Evolutionary conservation across 257 asterid genomes (phyloP), one percentile per base, ranked within the genome.

Genomic region (Solanum pimpinellifolium): DNA sequence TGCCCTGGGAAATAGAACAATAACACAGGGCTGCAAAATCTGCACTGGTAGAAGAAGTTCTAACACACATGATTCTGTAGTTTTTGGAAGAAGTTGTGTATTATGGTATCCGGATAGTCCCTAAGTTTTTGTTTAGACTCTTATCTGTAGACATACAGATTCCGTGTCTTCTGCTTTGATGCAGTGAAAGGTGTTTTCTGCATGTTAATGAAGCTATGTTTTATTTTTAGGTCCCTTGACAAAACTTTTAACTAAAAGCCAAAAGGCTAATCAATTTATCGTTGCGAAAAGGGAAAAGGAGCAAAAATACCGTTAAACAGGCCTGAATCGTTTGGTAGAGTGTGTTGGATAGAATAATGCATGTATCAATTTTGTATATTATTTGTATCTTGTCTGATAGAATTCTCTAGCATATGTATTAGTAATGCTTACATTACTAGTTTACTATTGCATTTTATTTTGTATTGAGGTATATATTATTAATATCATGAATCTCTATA

Each of bases 1-100:
- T 91, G 85, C 87, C 95, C 94, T 49, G 86, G 84, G 20, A 90
- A 88, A 80, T 42, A 23, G 90, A 83, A 88, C 88, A 82, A 46
- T 16, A 78, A 5, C 7, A 20, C 25, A 78, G 41, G 66, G 52
- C 39, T 9, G 62, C 72, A 87, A 86, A 76, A 9, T 15, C 27
- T 86, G 90, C 52, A 31, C 44, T 60, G 31, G 90, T 78, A 80
- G 88, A 77, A 31, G 11, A 74, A 23, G 52, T 59, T 87, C n/a
- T 18, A 18, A n/a, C 4, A 56, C 65, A 56, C 65, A 56, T 56
- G 65, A 56, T 18, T 56, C 11, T 56, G 65, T 56, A 56, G n/a
- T 56, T 56, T 56, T 56, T 56, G 65, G 11, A 56, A 52, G 62
- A 52, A 56, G 65, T 18, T 56, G 65, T 18, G 25, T 56, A 56